Conservation (phyloP, 2,329 filamentous ascomycete species). For the Aspergillus aculeatus region DNA sequence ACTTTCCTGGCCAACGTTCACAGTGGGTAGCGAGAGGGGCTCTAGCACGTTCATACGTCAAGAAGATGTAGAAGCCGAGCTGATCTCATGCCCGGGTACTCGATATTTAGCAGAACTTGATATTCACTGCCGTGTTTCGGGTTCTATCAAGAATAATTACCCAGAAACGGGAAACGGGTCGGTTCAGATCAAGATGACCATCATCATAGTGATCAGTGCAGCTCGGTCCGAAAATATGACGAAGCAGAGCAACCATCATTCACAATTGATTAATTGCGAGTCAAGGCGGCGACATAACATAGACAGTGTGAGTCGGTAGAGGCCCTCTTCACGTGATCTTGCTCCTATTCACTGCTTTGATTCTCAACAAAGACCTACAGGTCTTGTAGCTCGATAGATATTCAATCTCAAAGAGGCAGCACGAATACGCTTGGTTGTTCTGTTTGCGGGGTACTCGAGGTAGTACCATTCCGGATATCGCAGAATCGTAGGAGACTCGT, state of each 20-base stretch:
- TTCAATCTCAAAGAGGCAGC: background rate
- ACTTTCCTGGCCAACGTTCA: background rate
- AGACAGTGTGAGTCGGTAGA: background rate
- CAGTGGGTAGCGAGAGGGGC: background rate
- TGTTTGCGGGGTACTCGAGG: background rate
- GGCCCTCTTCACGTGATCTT: background rate
- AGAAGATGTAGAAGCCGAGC: background rate
- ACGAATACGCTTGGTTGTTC: background rate
- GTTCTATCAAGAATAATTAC: background rate
- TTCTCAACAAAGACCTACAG: background rate
- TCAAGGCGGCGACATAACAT: background rate
- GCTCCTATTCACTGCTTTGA: background rate
- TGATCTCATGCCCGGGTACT: too few species aligned
- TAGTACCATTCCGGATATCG: background rate
- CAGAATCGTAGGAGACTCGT: background rate
- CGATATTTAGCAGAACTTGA: background rate
- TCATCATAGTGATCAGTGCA: background rate
- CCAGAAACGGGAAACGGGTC: background rate
- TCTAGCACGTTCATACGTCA: background rate
- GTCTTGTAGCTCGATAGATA: background rate
- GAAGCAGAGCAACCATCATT: background rate
- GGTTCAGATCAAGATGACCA: background rate
- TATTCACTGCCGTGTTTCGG: background rate
- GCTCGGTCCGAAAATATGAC: background rate
- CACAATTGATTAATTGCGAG: background rate